A percentile compares a stretch with the other conserved stretches of the same genome.
phyloP scores from a whole-genome alignment of 495 filamentous ascomycete species.

The Filosporella fistucella region DNA sequence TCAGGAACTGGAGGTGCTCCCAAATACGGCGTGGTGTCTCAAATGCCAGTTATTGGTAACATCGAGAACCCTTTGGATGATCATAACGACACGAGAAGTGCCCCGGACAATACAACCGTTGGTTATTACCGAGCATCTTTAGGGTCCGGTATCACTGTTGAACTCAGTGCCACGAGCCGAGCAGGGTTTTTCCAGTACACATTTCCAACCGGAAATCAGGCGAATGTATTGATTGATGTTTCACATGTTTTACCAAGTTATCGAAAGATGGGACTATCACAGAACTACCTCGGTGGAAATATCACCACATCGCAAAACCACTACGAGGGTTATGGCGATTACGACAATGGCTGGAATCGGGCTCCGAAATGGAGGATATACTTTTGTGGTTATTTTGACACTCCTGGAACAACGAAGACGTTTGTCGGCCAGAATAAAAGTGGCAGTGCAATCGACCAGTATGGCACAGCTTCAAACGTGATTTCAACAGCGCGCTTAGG shows the following conservation, averaged over 20 bases:
- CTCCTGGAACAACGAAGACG: slow-evolving; percentile 35
- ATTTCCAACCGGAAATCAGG: slow-evolving; percentile 42
- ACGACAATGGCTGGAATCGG: slow-evolving; percentile 54
- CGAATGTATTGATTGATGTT: slow-evolving; percentile 62
- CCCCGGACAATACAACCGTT: slow-evolving; percentile 48
- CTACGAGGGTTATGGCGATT: slow-evolving; percentile 61
- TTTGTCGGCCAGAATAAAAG: slow-evolving; percentile 44
- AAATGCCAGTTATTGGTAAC: slow-evolving; percentile 54
- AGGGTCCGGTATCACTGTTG: slow-evolving; percentile 48
- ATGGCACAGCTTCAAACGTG: slow-evolving; percentile 18
- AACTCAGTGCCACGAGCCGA: slow-evolving; percentile 56
- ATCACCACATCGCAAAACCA: slow-evolving; percentile 51
- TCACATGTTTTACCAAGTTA: slow-evolving; percentile 66
- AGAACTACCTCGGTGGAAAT: slow-evolving; percentile 63
- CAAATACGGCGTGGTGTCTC: slow-evolving; percentile 68
- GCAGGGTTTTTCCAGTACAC: slow-evolving; percentile 61
- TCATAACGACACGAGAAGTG: slow-evolving; percentile 43
- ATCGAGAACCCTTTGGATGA: slow-evolving; percentile 54
- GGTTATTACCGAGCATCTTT: slow-evolving; percentile 61
- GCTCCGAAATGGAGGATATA: slow-evolving; percentile 60
- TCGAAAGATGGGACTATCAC: slow-evolving; percentile 52
- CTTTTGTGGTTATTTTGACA: slow-evolving; percentile 64
- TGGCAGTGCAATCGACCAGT: slow-evolving; percentile 23
- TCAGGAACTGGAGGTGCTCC: slow-evolving; percentile 70
- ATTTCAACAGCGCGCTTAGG: slow-evolving; percentile 32